These are phyloP conservation scores for Alternaria brassicae DNA, from an alignment of 2,329 filamentous ascomycete species.

Conservation along the genomic window DNA sequence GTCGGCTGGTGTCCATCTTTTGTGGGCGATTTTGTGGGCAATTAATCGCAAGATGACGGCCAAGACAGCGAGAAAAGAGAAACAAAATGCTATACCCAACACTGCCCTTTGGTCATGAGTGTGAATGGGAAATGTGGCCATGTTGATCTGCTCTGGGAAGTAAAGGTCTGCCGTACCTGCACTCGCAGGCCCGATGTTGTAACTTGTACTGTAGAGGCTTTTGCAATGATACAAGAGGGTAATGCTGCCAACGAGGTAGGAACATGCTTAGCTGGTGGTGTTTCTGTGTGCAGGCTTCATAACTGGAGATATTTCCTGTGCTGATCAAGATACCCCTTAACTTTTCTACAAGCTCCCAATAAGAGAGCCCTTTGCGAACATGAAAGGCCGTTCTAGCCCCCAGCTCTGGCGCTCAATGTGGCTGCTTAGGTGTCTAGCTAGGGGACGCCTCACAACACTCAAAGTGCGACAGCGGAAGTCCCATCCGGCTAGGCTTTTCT, in stretches of 20 bases:
- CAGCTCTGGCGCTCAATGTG: background rate
- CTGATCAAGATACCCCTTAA: background rate
- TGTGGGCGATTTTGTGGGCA: background rate
- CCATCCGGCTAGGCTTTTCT: background rate
- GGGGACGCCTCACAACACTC: background rate
- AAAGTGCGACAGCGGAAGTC: background rate
- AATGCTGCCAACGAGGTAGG: background rate
- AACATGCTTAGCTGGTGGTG: background rate
- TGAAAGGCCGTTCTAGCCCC: constrained; percentile 1
- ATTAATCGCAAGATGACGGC: background rate
- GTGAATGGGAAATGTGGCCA: background rate
- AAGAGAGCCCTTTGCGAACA: background rate
- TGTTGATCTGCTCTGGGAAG: background rate
- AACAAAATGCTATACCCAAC: background rate
- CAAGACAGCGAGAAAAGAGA: background rate
- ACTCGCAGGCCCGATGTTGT: background rate
- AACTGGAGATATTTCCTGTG: background rate
- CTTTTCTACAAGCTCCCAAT: background rate
- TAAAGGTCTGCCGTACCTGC: background rate
- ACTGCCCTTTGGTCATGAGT: constrained; percentile 2
- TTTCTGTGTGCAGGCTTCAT: background rate
- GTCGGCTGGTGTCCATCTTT: constrained; percentile 1
- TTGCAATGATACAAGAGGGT: background rate
- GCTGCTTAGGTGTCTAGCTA: too few species aligned
- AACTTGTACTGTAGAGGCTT: background rate